phyloP scores from a whole-genome alignment of 2,329 filamentous ascomycete species.

The Xylaria arbuscula region DNA sequence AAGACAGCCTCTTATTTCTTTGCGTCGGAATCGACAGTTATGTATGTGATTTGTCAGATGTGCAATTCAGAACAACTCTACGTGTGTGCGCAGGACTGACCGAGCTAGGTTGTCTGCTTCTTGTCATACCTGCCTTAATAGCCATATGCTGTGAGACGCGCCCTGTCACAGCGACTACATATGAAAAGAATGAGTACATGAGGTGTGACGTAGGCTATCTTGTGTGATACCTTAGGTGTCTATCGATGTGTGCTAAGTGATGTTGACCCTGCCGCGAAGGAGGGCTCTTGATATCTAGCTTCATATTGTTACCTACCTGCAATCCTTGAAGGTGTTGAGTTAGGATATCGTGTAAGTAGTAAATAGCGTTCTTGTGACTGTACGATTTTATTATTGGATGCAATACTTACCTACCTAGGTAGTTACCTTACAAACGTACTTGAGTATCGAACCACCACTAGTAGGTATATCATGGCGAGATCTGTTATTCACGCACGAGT shows the following conservation, averaged over 20 bases:
- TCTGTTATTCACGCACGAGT: not conserved
- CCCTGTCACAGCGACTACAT: no score
- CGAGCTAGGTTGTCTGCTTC: not conserved
- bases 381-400: not conserved
- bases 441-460: no score
- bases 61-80: not conserved
- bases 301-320: not conserved
- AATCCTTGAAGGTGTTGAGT: not conserved
- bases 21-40: not conserved
- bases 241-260: no score
- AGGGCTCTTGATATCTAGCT: not conserved
- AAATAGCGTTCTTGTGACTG: not conserved
- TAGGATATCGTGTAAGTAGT: not conserved
- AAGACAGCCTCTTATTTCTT: not conserved
- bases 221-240: no score
- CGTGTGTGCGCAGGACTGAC: not conserved
- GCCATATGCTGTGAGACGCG: not conserved
- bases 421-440: not conserved
- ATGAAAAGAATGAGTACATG: no score
- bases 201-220: no score
- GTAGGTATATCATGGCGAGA: no score
- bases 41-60: constrained; percentile 13
- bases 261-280: not conserved
- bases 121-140: not conserved
- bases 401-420: no score